Evolutionary conservation across 2,329 filamentous ascomycete genomes (phyloP), one percentile per base, ranked within the genome.

Genomic region (Pezicula carpinea): DNA sequence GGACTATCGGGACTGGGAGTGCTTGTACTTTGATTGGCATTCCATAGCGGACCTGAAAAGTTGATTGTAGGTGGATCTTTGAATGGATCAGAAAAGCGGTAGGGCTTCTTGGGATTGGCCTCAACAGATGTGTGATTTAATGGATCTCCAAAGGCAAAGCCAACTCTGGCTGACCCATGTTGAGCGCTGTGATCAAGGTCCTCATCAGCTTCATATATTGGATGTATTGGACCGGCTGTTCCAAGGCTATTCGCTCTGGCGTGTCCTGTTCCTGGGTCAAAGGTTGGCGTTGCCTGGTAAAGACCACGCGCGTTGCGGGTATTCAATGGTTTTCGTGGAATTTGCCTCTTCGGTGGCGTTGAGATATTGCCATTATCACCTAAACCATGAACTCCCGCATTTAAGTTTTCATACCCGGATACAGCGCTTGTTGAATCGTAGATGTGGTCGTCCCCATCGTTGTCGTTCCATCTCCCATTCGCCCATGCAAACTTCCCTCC

Each of bases 141-240:
- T 2, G 53, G 53, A 17, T 54, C 53, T 5, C 54, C 53, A 26
- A 58, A 36, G 3, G 54, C 57, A 31, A 60, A 17, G 5, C 58
- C 56, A 6, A 59, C 53, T 15, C 43, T 51, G 39, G 42, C 48
- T 5, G 49, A 44, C 6, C 39, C 48, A 17, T 48, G 42, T 18
- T 40, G 35, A 3, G 23, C 38, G 8, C 42, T 44, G 32, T 53
- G 47, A 21, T 57, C 58, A 21, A 52, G 41, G 1, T 69, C 69
- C 48, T 79, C 76, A 43, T 81, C 76, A 52, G 83, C 80, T 49
- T 83, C 80, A 11, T 82, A 79, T 39, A 85, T 85, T 0, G 79
- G 77, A 58, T 82, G 80, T 21, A 84, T 84, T 19, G 71, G 67
- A 3, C 74, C 74, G 26, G 75, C 73, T 39, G 61, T 63, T 6